A percentile compares a stretch with the other conserved stretches of the same genome.
phyloP scores from a whole-genome alignment of 2,329 filamentous ascomycete genomes.

The Aspergillus piperis region DNA sequence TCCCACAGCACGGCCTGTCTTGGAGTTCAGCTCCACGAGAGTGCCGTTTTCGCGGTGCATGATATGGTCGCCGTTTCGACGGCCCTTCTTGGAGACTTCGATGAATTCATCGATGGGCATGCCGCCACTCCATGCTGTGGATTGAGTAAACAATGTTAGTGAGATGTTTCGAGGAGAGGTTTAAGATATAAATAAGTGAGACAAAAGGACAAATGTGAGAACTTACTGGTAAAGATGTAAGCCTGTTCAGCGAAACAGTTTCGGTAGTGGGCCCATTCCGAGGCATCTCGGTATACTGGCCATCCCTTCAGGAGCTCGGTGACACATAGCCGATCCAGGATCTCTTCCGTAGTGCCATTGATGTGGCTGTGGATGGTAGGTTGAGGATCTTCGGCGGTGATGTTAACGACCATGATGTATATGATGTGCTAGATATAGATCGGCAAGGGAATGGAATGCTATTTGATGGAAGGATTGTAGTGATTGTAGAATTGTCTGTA shows the following conservation, averaged over 20 bases:
- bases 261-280: slow-evolving; percentile 7
- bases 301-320: slow-evolving; percentile 9
- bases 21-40: slow-evolving; percentile 1
- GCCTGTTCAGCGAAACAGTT: slow-evolving; percentile 9
- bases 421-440: neutral
- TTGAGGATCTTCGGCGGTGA: slow-evolving; percentile 8
- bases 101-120: slow-evolving; percentile 10
- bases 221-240: slow-evolving; percentile 4
- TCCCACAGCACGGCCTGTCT: slow-evolving; percentile 1
- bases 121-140: neutral
- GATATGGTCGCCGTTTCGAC: slow-evolving; percentile 6
- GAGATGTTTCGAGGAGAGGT: neutral
- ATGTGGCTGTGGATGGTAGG: slow-evolving; percentile 8
- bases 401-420: slow-evolving; percentile 5
- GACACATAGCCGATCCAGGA: slow-evolving; percentile 6
- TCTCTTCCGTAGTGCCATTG: slow-evolving; percentile 6
- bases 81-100: slow-evolving; percentile 6
- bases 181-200: neutral
- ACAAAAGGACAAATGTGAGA: neutral
- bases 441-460: neutral
- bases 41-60: slow-evolving; percentile 10
- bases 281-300: slow-evolving; percentile 8
- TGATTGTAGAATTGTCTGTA: neutral
- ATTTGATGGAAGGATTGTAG: neutral
- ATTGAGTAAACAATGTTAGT: neutral